Conservation (phyloP, 306 rosid genomes). For the Alnus glutinosa region DNA sequence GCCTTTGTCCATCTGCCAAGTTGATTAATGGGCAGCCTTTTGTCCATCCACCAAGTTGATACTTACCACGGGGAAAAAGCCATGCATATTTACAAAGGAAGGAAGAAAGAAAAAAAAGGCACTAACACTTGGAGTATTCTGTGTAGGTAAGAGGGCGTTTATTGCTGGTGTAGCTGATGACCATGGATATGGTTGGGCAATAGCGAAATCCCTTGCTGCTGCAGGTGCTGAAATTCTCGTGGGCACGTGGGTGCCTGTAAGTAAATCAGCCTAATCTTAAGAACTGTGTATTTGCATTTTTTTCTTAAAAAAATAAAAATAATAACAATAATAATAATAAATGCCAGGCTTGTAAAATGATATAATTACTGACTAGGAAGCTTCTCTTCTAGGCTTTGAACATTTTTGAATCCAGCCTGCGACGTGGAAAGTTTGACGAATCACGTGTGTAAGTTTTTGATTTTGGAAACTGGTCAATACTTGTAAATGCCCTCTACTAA, state of each 20-base stretch:
- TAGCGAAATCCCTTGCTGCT: slow-evolving; percentile 97
- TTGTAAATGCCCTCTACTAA: slow-evolving; percentile 27
- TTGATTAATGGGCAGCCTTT: neutral
- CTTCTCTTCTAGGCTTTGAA: slow-evolving; percentile 71
- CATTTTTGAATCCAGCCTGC: slow-evolving; percentile 89
- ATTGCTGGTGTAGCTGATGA: slow-evolving; percentile 98
- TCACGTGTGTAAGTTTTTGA: slow-evolving; percentile 63
- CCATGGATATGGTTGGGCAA: slow-evolving; percentile 97
- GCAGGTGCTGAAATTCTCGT: slow-evolving; percentile 98
- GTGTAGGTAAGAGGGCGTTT: slow-evolving; percentile 87
- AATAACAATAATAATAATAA: neutral
- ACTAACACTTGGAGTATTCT: neutral
- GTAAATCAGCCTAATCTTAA: slow-evolving; percentile 31
- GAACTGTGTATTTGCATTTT: neutral
- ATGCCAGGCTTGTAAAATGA: slow-evolving; percentile 15
- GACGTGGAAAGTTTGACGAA: slow-evolving; percentile 92
- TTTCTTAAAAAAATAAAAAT: neutral
- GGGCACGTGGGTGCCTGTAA: slow-evolving; percentile 99
- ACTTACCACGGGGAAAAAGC: neutral
- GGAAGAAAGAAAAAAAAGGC: neutral
- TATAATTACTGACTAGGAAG: slow-evolving; percentile 25
- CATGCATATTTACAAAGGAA: neutral
- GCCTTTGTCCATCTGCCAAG: neutral
- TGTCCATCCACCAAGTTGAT: neutral
- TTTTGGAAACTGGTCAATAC: slow-evolving; percentile 7